Evolutionary conservation across 2,329 filamentous ascomycete species (phyloP).

Genomic region (Pyricularia pennisetigena): DNA sequence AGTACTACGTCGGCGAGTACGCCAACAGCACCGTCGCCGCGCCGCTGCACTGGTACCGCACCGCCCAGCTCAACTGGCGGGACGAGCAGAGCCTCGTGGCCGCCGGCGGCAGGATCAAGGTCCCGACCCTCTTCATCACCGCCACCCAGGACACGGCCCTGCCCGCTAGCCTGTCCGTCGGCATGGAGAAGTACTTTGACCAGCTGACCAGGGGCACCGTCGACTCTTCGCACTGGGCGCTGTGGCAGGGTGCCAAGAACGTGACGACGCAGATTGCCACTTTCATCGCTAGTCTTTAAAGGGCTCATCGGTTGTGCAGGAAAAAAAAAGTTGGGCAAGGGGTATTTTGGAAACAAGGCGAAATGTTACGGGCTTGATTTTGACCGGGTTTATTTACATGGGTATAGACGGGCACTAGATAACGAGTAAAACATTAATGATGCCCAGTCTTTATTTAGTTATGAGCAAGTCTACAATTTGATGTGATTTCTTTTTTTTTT

Average conservation of each 20-base stretch:
- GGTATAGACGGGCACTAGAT: no score
- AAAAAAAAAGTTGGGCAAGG: background rate
- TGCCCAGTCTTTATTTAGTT: no score
- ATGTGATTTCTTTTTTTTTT: no score
- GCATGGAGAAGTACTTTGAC: background rate
- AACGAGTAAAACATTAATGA: no score
- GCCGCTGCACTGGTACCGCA: background rate
- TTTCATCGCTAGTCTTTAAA: background rate
- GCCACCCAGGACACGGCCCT: background rate
- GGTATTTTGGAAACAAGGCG: background rate
- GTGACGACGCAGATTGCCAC: background rate
- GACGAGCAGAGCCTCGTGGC: background rate
- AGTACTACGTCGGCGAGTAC: constrained; percentile 68
- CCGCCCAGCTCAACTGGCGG: background rate
- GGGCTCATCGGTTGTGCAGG: no score
- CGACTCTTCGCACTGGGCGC: background rate
- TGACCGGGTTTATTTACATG: no score
- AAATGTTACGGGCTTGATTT: no score
- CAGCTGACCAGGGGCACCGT: background rate
- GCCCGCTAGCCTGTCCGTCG: background rate
- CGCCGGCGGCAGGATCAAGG: background rate
- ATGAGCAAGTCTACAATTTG: no score
- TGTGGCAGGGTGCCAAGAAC: background rate
- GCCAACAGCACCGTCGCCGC: constrained; percentile 20
- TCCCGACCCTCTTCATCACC: background rate